Conservation (phyloP, 805 yeast genomes). For the Blastobotrys chiropterorum region DNA sequence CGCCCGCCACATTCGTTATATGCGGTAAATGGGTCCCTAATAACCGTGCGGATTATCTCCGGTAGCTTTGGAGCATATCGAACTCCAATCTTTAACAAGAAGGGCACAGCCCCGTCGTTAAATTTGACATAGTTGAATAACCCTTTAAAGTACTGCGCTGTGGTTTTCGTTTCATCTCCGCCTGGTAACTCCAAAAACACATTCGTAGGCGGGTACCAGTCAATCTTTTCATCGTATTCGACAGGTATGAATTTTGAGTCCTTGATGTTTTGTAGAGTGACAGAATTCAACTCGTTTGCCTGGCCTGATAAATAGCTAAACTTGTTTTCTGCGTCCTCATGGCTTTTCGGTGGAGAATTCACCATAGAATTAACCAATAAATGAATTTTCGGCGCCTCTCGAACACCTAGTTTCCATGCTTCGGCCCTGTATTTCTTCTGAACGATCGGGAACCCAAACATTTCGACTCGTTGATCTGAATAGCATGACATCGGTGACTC, state of each 20-base stretch:
- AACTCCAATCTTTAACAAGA: conserved; percentile 30
- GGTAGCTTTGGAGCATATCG: conserved; percentile 28
- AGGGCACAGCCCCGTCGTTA: conserved; percentile 25
- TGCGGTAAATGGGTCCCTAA: conserved; percentile 23
- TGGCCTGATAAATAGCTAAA: conserved; percentile 28
- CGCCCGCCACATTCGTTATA: conserved; percentile 21
- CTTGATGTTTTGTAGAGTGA: background rate
- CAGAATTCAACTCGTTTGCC: conserved; percentile 17
- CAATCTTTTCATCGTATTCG: conserved; percentile 7
- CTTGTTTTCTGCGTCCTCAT: conserved; percentile 19
- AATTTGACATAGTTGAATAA: conserved; percentile 26
- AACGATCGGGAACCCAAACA: conserved; percentile 30
- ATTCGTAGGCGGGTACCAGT: conserved; percentile 21
- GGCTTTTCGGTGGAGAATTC: conserved; percentile 20
- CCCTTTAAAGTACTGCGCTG: conserved; percentile 15
- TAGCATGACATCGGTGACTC: conserved; percentile 23
- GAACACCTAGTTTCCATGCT: conserved; percentile 30
- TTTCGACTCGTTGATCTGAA: conserved; percentile 17
- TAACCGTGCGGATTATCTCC: conserved; percentile 27
- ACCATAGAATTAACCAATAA: conserved; percentile 19
- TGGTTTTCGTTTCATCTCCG: conserved; percentile 8
- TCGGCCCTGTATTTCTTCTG: conserved; percentile 17
- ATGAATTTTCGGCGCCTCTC: conserved; percentile 22
- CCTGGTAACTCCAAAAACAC: conserved; percentile 17
- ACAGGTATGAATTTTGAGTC: background rate